Conservation (phyloP, 805 yeast species). For the Cyberlindnera euphorbiiphila region DNA sequence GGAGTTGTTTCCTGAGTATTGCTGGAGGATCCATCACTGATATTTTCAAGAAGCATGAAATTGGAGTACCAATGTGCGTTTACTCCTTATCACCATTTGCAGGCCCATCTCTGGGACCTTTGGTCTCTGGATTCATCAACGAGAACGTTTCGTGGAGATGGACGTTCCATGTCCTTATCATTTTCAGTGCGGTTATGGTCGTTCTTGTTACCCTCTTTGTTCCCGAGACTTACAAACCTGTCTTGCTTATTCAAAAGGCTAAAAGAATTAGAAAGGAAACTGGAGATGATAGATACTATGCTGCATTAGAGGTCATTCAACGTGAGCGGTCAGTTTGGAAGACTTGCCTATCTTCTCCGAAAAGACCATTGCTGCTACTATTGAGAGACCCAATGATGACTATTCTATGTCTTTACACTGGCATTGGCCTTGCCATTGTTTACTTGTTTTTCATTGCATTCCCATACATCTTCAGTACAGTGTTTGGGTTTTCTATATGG, state of each 20-base stretch:
- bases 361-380: constrained; percentile 49
- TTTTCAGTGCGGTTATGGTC: constrained; percentile 58
- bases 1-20: constrained; percentile 69
- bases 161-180: constrained; percentile 61
- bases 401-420: constrained; percentile 51
- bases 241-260: constrained; percentile 49
- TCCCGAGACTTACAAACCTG: constrained; percentile 65
- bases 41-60: constrained; percentile 53
- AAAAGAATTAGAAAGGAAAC: constrained; percentile 46
- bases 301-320: constrained; percentile 37
- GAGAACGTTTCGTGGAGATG: constrained; percentile 57
- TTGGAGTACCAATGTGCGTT: constrained; percentile 67
- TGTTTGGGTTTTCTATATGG: constrained; percentile 48
- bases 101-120: constrained; percentile 71
- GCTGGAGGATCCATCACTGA: constrained; percentile 80
- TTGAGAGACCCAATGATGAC: constrained; percentile 52
- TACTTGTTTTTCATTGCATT: constrained; percentile 65
- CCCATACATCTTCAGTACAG: constrained; percentile 53
- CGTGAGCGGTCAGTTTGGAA: constrained; percentile 39
- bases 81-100: constrained; percentile 60
- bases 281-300: constrained; percentile 45
- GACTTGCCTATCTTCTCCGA: constrained; percentile 42
- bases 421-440: constrained; percentile 53
- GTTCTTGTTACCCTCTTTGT: constrained; percentile 40
- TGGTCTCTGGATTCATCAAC: constrained; percentile 53